Base-by-base conservation (phyloP, 371 early-diverging fungal genomes). In the Mortierella sp. region DNA sequence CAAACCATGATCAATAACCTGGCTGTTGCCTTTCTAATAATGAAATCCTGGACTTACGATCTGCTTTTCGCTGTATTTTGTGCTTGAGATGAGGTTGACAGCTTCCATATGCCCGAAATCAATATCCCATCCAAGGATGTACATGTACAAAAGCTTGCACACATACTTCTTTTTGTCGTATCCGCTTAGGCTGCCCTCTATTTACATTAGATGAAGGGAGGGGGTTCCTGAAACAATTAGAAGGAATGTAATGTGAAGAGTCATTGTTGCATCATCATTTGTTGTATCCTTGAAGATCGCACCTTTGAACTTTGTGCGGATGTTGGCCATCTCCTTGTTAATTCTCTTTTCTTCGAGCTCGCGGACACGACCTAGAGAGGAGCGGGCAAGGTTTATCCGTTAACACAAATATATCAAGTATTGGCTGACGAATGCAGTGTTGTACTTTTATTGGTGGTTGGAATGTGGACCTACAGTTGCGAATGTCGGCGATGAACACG, bases 151-250 rank as follows among this genome's bases (percentile, higher is more conserved):
- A 35, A 99, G 88, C 84, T 99, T 99, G 88, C 96, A 96, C 49
- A 99, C 96, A 78, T 99, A 99, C 78, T 99, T 99, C 84, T 97
- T 98, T 88, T 96, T 96, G 81, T 99, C 96, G 86, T 98, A 98
- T 26, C 99, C 98, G 81, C 93, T 96, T 77, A 99, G 84, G 66
- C 83, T 92, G 20, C 93, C 88, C 75, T 97, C 99, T 97, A 79
- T 51, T 60, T 32, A 9, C 18, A 24, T 35, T 6, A 32, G 51
- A 68, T 49, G 51, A 60, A 43, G 14, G 35, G 30, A 55, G 24
- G 8, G 12, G 32, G 37, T 20, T 32, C 28, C 16, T 28, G 59
- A 59, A 59, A 59, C 20, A 12, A 24, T n/a, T 35, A 35, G 59
- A 9, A 6, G n/a, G 8, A 59, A 32, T 18, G 22, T 55, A 55